Evolutionary conservation across 2,329 filamentous ascomycete genomes (phyloP), one percentile per base, ranked within the genome.

Genomic region (Alternaria hordeiaustralica): DNA sequence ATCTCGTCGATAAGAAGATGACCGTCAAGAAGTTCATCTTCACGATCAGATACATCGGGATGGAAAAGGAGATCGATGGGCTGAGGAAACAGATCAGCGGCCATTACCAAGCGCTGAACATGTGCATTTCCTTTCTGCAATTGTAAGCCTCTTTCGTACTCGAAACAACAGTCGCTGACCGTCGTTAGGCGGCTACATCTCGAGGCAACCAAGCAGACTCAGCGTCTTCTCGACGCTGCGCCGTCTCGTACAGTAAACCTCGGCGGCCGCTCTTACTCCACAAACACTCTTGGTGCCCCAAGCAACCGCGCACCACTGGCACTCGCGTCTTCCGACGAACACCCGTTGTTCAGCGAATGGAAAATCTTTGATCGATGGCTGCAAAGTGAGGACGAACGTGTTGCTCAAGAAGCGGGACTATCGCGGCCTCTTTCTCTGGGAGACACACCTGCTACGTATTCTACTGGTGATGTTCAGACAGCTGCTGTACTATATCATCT

Each of bases 1-100:
- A 77, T 43, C 64, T 78, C 7, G 70, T 78, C 20, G 76, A 77
- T 58, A 73, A 68, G 59, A 74, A 66, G 61, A 78, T 77, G 73
- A 70, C 67, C 6, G n/a, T 73, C 11, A 72, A 68, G 53, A 78
- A 77, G 55, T 64, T 77, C 30, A 45, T 70, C 9, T 77, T 73
- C 28, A 77, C 71, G 7, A 71, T 78, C 57, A 71, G 70, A 53
- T 78, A 75, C 33, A 78, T 78, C 54, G 74, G 74, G 2, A 77
- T 75, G 64, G 75, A 78, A 61, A 77, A 75, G 43, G 75, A 78
- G 54, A 72, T 78, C 15, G 71, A 75, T 23, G 67, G 70, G 3
- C 58, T 77, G 23, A 65, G 74, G 10, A 74, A 72, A 49, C 69
- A 74, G 41, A 74, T 78, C 43, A 71, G 64, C 7, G 71, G 73